phyloP scores from a whole-genome alignment of 129 eudicot genomes.

The Ambrosia trifida region DNA sequence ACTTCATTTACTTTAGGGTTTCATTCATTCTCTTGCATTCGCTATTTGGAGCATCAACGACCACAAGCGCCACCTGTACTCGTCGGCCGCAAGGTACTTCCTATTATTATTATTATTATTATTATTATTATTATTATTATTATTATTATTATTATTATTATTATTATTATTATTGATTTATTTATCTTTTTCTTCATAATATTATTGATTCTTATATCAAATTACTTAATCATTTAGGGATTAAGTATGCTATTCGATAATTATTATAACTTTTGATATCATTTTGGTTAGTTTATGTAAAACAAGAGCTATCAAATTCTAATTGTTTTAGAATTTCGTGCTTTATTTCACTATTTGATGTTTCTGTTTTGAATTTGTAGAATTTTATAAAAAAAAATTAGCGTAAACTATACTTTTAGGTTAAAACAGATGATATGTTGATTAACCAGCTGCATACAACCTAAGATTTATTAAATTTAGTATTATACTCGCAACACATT shows the following conservation, averaged over 20 bases:
- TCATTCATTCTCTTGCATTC: not conserved
- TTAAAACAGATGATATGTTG: no score
- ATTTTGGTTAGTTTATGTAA: not conserved
- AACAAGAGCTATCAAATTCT: not conserved
- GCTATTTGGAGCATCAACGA: slow-evolving; percentile 13
- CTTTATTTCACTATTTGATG: no score
- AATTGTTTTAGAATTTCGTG: no score
- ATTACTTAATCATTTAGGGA: not conserved
- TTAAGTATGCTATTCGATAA: not conserved
- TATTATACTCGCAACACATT: no score
- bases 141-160: no score
- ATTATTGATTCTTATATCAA: not conserved
- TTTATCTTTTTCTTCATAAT: not conserved
- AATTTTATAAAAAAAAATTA: no score
- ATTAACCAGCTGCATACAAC: no score
- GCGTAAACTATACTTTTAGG: no score
- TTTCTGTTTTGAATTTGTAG: no score
- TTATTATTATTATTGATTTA: not conserved
- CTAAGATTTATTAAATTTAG: no score
- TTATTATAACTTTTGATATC: not conserved
- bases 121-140: no score
- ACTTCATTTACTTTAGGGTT: slow-evolving; percentile 17
- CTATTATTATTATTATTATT: not conserved
- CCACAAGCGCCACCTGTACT: not conserved
- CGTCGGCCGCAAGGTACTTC: not conserved